Evolutionary conservation across 2,329 filamentous ascomycete species (phyloP), one percentile per base, ranked within the genome.

Genomic region (Ascochyta clinopodiicola): DNA sequence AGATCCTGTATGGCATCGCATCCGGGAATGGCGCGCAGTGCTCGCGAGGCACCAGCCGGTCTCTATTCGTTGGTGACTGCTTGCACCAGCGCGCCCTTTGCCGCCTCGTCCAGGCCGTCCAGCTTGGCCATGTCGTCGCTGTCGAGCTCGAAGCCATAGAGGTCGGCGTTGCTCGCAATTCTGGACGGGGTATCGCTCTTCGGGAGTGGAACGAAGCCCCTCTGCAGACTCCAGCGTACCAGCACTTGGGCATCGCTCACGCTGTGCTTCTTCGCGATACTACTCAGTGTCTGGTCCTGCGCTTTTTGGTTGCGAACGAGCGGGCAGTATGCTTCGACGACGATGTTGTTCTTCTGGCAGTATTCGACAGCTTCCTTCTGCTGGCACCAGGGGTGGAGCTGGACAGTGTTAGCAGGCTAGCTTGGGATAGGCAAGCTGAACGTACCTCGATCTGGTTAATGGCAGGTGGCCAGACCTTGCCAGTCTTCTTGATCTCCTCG

Each of bases 221-320:
- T 93, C 76, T 96, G 90, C 75, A 96, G 74, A 63, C 89, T 90
- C 83, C 91, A 96, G 60, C 92, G 83, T 44, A 96, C 78, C 67
- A 96, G 75, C 9, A 96, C 78, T 80, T 96, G 92, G 9, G 90
- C 88, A 56, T 88, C 85, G 7, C 85, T 85, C 78, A 89, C 92
- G 61, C 81, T 81, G 72, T 95, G 85, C 78, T 92, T 93, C 66
- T 88, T 79, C 1, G 87, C 85, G 52, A 96, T 76, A 13, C 80
- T 80, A 56, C 83, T 81, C 29, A 95, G 78, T 12, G 83, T 84
- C 59, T 84, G 78, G 60, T 96, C 89, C 36, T 87, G 85, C 60
- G 87, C 86, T 62, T 91, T 88, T 77, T 89, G 79, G 51, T 90
- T 92, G 39, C 85, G 80, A n/a, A 87, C 86, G 21, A 89, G 81